phyloP scores from a whole-genome alignment of 192 early-diverging fungal genomes.

The Gamsiella multidivaricata region DNA sequence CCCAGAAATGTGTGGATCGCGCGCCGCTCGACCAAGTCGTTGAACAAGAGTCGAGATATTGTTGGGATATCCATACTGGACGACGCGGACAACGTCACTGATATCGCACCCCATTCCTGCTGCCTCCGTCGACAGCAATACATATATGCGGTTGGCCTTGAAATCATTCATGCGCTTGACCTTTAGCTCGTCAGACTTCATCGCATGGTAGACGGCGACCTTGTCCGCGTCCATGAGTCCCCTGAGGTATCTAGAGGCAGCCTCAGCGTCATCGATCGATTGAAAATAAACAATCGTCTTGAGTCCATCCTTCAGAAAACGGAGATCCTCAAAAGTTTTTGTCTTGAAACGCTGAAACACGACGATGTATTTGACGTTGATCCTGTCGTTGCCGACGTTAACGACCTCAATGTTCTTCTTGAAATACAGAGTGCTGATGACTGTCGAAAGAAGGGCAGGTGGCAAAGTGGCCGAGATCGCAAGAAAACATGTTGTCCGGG shows the following conservation, averaged over 20 bases:
- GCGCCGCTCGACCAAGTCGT: slow-evolving; percentile 10
- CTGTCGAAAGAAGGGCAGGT: background rate
- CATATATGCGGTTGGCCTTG: background rate
- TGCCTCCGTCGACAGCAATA: slow-evolving; percentile 16
- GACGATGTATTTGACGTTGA: slow-evolving; percentile 10
- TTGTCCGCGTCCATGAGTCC: too few relatives aligned
- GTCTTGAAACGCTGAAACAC: background rate
- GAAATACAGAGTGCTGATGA: background rate
- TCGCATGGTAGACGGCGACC: too few relatives aligned
- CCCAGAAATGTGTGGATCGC: background rate
- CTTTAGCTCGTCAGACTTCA: background rate
- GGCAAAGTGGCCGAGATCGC: background rate
- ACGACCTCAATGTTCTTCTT: background rate
- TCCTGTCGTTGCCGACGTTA: slow-evolving; percentile 17
- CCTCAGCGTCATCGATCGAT: background rate
- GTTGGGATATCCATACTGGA: slow-evolving; percentile 14
- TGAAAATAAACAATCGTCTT: slow-evolving; percentile 26
- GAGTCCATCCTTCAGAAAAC: background rate
- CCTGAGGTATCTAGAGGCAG: too few relatives aligned
- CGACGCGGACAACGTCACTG: slow-evolving; percentile 2
- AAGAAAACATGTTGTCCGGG: background rate
- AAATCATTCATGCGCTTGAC: background rate
- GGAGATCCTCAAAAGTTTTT: background rate
- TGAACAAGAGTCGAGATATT: slow-evolving; percentile 8
- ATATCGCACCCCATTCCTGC: slow-evolving; percentile 24